Conservation (phyloP, 768 basidiomycete genomes). For the Crepidotus variabilis region DNA sequence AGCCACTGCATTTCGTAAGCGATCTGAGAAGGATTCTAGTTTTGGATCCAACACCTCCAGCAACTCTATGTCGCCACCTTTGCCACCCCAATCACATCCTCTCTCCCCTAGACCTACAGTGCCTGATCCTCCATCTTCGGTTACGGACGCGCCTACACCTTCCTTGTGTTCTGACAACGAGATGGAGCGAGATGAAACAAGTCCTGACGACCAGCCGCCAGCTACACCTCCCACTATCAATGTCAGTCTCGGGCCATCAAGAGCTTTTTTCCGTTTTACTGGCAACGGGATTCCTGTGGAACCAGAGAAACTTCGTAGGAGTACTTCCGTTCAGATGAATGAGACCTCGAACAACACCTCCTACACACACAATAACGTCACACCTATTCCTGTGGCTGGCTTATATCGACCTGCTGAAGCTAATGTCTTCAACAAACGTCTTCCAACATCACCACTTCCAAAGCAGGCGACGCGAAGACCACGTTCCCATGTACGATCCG, state of each 20-base stretch:
- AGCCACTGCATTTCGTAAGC: conserved; percentile 32
- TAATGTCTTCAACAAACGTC: conserved; percentile 54
- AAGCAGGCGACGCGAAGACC: conserved; percentile 50
- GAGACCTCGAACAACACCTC: background rate
- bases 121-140: conserved; percentile 16
- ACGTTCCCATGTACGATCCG: conserved; percentile 49
- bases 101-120: conserved; percentile 5
- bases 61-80: conserved; percentile 12
- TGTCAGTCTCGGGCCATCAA: conserved; percentile 15
- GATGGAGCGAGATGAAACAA: conserved; percentile 39
- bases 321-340: conserved; percentile 30
- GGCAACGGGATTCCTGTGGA: conserved; percentile 25
- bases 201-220: conserved; percentile 45
- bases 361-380: background rate
- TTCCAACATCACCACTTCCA: conserved; percentile 64
- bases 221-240: conserved; percentile 41
- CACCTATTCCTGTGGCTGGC: background rate
- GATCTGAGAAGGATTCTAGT: conserved; percentile 12
- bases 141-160: conserved; percentile 50
- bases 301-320: conserved; percentile 2
- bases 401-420: conserved; percentile 5
- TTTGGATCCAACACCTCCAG: background rate
- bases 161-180: conserved; percentile 75
- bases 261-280: conserved; percentile 20
- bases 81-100: conserved; percentile 13